A percentile compares a stretch with the other conserved stretches of the same genome.
These are phyloP conservation scores for Dryas drummondii DNA, from an alignment of 306 rosid species.

Conservation along the genomic window DNA sequence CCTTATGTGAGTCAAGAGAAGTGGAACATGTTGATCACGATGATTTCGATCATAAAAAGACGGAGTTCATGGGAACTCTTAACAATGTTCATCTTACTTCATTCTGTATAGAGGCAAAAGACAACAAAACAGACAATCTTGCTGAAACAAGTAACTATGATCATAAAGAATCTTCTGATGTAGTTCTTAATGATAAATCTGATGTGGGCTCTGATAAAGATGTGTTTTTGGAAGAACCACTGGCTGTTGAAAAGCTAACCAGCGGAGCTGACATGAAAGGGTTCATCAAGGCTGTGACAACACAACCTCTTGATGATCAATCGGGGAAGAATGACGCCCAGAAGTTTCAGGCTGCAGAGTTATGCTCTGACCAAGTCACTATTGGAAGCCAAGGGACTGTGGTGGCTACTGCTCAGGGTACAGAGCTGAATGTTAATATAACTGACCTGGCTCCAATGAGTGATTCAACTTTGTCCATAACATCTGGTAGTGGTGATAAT, in stretches of 20 bases:
- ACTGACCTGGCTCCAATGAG: conserved; percentile 35
- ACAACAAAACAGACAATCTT: conserved; percentile 19
- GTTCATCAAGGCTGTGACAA: conserved; percentile 24
- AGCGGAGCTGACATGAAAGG: conserved; percentile 31
- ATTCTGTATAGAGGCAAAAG: conserved; percentile 38
- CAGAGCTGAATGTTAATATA: conserved; percentile 41
- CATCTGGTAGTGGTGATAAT: conserved; percentile 49
- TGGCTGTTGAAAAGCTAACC: conserved; percentile 35
- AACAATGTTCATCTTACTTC: conserved; percentile 32
- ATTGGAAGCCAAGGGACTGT: conserved; percentile 38
- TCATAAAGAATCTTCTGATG: conserved; percentile 31
- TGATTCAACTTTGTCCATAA: conserved; percentile 39
- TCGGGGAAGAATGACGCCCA: conserved; percentile 30
- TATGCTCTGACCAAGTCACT: conserved; percentile 25
- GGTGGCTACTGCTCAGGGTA: conserved; percentile 30
- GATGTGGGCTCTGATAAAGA: conserved; percentile 21
- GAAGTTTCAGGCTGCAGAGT: conserved; percentile 34
- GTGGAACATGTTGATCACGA: conserved; percentile 35
- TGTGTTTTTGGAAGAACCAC: conserved; percentile 32
- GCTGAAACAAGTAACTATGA: conserved; percentile 33
- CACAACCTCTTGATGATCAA: conserved; percentile 32
- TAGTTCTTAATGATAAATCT: conserved; percentile 9
- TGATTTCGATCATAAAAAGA: conserved; percentile 35
- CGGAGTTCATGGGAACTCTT: conserved; percentile 34
- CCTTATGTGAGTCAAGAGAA: conserved; percentile 54